Evolutionary conservation across 1,284 basidiomycete genomes (phyloP).

Genomic region (Cronartium ribicola): DNA sequence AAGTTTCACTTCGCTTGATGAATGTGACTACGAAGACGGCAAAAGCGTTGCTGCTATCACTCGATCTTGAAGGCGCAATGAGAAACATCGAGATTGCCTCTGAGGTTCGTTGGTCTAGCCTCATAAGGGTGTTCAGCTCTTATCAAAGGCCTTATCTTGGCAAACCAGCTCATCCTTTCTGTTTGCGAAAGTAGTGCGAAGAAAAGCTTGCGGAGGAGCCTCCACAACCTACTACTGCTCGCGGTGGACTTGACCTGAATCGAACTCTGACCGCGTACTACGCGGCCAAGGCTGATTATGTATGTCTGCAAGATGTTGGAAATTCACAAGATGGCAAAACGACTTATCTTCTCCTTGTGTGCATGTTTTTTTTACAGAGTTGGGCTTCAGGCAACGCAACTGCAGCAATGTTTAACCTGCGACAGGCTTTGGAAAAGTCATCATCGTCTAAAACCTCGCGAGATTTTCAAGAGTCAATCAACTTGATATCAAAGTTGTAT

Average conservation of each 20-base stretch:
- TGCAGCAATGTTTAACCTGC: slow-evolving; percentile 34
- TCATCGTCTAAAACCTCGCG: background rate
- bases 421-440: slow-evolving; percentile 15
- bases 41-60: slow-evolving; percentile 22
- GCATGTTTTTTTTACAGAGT: slow-evolving; percentile 7
- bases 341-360: slow-evolving; percentile 7
- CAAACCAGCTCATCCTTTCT: background rate
- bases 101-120: slow-evolving; percentile 16
- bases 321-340: background rate
- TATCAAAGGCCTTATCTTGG: background rate
- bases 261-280: slow-evolving; percentile 25
- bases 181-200: background rate
- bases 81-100: slow-evolving; percentile 35
- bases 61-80: slow-evolving; percentile 29
- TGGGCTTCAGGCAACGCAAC: slow-evolving; percentile 41
- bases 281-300: slow-evolving; percentile 35
- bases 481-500: slow-evolving; percentile 30
- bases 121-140: background rate
- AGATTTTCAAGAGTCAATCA: slow-evolving; percentile 13
- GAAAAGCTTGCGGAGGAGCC: background rate
- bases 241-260: background rate
- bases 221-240: background rate
- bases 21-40: slow-evolving; percentile 25
- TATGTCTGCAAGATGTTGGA: background rate
- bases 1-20: slow-evolving; percentile 33